A percentile compares a stretch with the other conserved stretches of the same genome.
Evolutionary conservation across 2,329 filamentous ascomycete genomes (phyloP).

Genomic region (Xylaria digitata): DNA sequence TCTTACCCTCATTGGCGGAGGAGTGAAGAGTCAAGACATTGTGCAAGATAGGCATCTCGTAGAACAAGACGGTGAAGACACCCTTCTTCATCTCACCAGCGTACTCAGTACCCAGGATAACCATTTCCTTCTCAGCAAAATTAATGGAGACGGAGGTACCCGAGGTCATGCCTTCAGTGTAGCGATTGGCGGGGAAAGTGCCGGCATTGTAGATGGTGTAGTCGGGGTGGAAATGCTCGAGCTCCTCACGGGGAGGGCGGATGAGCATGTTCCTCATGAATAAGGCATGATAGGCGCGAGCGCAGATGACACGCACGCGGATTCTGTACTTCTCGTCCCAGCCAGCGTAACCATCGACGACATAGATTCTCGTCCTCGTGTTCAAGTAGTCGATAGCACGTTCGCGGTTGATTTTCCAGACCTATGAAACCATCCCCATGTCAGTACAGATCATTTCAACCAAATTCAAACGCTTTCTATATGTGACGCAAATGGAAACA

Average conservation of each 20-base stretch:
- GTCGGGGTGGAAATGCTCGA: conserved; percentile 97
- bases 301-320: conserved; percentile 96
- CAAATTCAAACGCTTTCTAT: conserved; percentile 1
- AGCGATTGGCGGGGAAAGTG: conserved; percentile 98
- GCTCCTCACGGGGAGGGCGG: conserved; percentile 87
- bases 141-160: conserved; percentile 98
- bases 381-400: conserved; percentile 99
- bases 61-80: conserved; percentile 98
- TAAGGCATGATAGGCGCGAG: conserved; percentile 97
- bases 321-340: conserved; percentile 99
- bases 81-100: conserved; percentile 98
- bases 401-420: conserved; percentile 99
- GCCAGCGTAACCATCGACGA: conserved; percentile 95
- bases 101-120: conserved; percentile 98
- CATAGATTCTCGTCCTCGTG: conserved; percentile 98
- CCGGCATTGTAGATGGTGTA: conserved; percentile 99
- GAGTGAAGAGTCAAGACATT: conserved; percentile 98
- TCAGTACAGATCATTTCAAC: conserved; percentile 20
- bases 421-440: conserved; percentile 63
- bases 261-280: conserved; percentile 99
- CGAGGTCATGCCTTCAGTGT: conserved; percentile 98
- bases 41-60: conserved; percentile 99
- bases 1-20: conserved; percentile 94
- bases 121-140: conserved; percentile 99
- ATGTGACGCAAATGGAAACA: conserved; percentile 29